Conservation (phyloP, 2,329 filamentous ascomycete species). For the Aspergillus ochraceus region DNA sequence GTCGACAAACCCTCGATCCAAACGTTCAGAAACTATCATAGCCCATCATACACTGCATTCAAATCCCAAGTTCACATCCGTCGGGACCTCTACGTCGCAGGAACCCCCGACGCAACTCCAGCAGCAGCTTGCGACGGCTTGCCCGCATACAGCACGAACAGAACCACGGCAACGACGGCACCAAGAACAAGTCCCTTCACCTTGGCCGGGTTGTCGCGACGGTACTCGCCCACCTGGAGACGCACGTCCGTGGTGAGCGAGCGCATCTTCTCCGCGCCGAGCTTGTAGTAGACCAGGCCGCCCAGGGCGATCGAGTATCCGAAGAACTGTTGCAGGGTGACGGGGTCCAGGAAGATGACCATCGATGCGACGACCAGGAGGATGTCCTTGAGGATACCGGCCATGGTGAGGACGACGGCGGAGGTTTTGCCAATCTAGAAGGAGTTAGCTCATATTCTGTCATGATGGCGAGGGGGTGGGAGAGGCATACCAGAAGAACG, state of each 20-base stretch:
- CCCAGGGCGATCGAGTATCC: constrained; percentile 71
- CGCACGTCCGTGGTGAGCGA: constrained; percentile 47
- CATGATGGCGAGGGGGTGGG: neutral
- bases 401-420: constrained; percentile 76
- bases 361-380: constrained; percentile 73
- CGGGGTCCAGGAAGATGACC: constrained; percentile 70
- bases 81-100: neutral
- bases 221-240: constrained; percentile 29
- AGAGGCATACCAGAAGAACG: constrained; percentile 69
- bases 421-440: constrained; percentile 78
- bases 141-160: neutral
- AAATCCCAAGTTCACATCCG: too few species aligned
- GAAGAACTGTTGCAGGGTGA: constrained; percentile 68
- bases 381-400: constrained; percentile 80
- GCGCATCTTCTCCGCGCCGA: constrained; percentile 44
- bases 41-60: neutral
- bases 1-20: too few species aligned
- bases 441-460: constrained; percentile 10
- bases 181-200: neutral
- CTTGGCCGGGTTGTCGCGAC: constrained; percentile 22
- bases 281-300: constrained; percentile 65
- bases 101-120: neutral
- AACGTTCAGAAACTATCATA: too few species aligned
- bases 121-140: neutral
- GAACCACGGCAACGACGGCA: neutral